Conservation (phyloP, 768 basidiomycete genomes). For the Brasilioporus rufonigricans region DNA sequence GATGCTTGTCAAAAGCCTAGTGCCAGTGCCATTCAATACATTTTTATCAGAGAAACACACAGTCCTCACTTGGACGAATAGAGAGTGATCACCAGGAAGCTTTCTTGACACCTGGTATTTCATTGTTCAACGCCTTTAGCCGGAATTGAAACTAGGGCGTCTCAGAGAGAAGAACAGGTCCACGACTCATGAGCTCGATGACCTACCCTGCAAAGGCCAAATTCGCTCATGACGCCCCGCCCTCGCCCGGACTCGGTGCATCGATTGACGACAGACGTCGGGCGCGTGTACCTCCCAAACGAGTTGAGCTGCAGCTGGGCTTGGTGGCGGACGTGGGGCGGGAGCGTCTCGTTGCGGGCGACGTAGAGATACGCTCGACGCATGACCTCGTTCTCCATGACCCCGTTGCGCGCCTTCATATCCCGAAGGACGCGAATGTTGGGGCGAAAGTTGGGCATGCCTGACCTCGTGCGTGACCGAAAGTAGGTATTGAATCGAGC, state of each 20-base stretch:
- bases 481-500: no score
- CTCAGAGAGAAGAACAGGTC: background rate
- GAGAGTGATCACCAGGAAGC: slow-evolving; percentile 73
- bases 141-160: slow-evolving; percentile 80
- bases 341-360: slow-evolving; percentile 87
- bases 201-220: slow-evolving; percentile 77
- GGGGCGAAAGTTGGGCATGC: slow-evolving; percentile 31
- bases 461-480: background rate
- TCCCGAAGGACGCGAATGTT: slow-evolving; percentile 66
- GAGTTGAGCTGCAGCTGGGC: slow-evolving; percentile 93
- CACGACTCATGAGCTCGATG: background rate
- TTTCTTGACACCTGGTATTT: slow-evolving; percentile 85
- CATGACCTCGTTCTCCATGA: slow-evolving; percentile 72
- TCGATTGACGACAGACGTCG: slow-evolving; percentile 86
- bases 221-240: slow-evolving; percentile 86
- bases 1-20: background rate
- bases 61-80: background rate
- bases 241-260: slow-evolving; percentile 85
- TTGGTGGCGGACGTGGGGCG: slow-evolving; percentile 85
- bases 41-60: background rate
- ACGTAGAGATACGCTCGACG: slow-evolving; percentile 92
- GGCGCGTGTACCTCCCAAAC: slow-evolving; percentile 77
- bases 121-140: slow-evolving; percentile 74
- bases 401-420: slow-evolving; percentile 71
- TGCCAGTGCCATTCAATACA: background rate